Conservation (phyloP, 73 alveolate genomes). For the Tetrahymena malaccensis region DNA sequence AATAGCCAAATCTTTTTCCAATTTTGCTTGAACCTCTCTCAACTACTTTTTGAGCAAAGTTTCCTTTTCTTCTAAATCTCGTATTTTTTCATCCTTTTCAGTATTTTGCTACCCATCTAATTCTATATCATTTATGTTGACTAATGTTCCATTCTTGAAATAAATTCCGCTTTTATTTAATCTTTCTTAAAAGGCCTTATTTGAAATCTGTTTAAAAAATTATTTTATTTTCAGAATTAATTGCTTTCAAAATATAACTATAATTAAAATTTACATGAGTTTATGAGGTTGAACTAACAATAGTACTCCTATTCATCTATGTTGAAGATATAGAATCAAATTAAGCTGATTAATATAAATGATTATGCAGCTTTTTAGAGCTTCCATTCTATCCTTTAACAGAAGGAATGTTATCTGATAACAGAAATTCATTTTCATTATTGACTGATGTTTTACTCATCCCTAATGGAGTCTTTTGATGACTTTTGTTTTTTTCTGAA, state of each 20-base stretch:
- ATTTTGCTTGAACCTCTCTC: background rate
- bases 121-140: background rate
- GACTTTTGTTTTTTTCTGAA: background rate
- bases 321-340: background rate
- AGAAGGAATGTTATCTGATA: background rate
- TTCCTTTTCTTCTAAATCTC: background rate
- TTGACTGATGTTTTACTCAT: background rate
- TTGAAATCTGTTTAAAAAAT: background rate
- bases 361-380: background rate
- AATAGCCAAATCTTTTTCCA: background rate
- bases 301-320: background rate
- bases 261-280: background rate
- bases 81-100: background rate
- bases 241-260: no score
- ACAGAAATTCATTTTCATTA: background rate
- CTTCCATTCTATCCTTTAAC: background rate
- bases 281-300: background rate
- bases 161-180: background rate
- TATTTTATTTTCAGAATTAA: no score
- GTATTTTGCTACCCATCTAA: background rate
- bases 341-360: background rate
- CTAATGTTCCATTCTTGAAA: background rate
- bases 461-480: background rate
- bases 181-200: background rate
- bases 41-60: background rate